Evolutionary conservation across 129 eudicot genomes (phyloP).

Genomic region (Mikania micrantha): DNA sequence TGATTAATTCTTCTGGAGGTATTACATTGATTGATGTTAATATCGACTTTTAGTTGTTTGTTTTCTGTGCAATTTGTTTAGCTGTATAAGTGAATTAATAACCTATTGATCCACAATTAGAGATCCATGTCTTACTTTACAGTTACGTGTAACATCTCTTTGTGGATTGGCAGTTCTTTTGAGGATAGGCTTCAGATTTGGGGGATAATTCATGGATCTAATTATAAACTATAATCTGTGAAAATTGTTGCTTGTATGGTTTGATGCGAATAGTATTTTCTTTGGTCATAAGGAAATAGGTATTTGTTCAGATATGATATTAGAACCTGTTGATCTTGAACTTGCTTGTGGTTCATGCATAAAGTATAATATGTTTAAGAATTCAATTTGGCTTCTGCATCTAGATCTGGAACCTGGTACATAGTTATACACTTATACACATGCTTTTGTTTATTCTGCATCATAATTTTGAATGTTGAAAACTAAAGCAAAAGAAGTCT

Average conservation of each 20-base stretch:
- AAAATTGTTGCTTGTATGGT: neutral
- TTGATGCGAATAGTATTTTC: neutral
- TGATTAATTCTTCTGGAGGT: too few relatives aligned
- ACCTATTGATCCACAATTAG: neutral
- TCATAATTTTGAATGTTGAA: neutral
- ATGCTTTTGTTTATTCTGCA: neutral
- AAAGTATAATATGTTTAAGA: constrained; percentile 3
- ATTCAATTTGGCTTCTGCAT: constrained; percentile 5
- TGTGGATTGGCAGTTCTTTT: neutral
- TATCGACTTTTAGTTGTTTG: neutral
- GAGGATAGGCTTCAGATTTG: constrained; percentile 5
- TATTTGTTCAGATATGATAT: neutral
- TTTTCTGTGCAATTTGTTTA: neutral
- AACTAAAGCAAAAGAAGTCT: constrained; percentile 13
- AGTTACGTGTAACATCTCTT: neutral
- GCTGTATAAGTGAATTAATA: neutral
- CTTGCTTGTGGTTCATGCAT: neutral
- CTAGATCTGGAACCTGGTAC: constrained; percentile 17
- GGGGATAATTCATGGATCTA: neutral
- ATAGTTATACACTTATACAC: neutral
- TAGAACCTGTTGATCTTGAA: constrained; percentile 3
- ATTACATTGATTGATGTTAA: neutral
- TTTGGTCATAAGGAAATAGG: neutral
- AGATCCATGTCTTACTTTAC: neutral
- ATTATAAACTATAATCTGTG: neutral